Percentiles rank a stretch among this genome's conserved stretches.
Conservation (phyloP, 2,329 filamentous ascomycete species). For the Aspergillus quadrilineatus region DNA sequence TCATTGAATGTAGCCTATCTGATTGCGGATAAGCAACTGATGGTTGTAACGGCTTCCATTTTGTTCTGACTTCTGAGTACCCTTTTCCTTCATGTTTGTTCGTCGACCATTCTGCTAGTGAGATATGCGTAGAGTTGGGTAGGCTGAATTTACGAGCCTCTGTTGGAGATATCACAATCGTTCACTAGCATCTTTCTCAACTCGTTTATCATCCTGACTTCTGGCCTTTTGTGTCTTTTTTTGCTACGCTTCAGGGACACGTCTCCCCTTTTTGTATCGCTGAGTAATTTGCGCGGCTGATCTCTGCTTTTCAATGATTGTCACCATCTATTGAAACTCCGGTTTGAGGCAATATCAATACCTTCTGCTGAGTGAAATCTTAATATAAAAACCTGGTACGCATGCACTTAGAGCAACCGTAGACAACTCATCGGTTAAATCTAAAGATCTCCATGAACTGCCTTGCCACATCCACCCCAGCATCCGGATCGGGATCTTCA, state of each 20-base stretch:
- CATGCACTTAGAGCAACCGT: neutral
- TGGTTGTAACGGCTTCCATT: constrained; percentile 15
- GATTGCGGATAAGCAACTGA: constrained; percentile 21
- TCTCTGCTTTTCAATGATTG: too few relatives aligned
- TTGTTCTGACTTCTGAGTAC: constrained; percentile 12
- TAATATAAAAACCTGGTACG: too few relatives aligned
- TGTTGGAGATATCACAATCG: neutral
- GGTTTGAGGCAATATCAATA: too few relatives aligned
- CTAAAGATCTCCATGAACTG: constrained; percentile 48
- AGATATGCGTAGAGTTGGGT: constrained; percentile 1
- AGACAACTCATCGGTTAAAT: constrained; percentile 37
- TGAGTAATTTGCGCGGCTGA: too few relatives aligned
- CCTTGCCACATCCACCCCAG: constrained; percentile 42
- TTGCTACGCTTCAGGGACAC: neutral
- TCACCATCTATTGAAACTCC: too few relatives aligned
- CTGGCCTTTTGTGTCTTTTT: neutral
- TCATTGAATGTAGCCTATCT: constrained; percentile 31
- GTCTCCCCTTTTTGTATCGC: too few relatives aligned
- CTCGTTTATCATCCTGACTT: neutral
- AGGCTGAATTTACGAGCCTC: neutral
- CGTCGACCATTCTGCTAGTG: neutral
- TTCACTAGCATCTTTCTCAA: neutral
- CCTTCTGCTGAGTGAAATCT: too few relatives aligned
- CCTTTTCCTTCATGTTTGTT: neutral
- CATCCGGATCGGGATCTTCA: constrained; percentile 34